Percentiles rank a stretch among this genome's conserved stretches.
Conservation (phyloP, 2,329 filamentous ascomycete species). For the Diaporthe citriasiana region DNA sequence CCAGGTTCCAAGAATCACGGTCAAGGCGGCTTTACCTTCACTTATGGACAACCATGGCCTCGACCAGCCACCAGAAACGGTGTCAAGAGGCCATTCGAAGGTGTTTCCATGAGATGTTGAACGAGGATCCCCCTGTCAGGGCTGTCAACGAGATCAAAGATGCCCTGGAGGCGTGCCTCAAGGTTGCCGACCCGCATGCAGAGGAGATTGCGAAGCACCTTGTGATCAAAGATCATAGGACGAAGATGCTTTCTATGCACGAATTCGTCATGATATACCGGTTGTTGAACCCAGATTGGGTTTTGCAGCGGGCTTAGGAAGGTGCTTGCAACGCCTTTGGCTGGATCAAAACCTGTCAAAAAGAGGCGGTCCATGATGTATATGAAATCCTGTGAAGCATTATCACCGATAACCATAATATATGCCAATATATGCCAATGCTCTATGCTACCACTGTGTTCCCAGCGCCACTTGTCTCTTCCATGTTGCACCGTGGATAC, state of each 20-base stretch:
- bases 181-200: slow-evolving; percentile 67
- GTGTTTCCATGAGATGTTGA: slow-evolving; percentile 71
- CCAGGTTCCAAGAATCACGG: slow-evolving; percentile 63
- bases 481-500: no score
- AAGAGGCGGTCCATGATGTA: not conserved
- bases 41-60: slow-evolving; percentile 64
- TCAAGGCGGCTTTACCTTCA: slow-evolving; percentile 68
- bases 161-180: slow-evolving; percentile 68
- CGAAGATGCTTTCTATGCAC: slow-evolving; percentile 40
- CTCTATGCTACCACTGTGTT: not conserved
- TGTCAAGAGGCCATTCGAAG: slow-evolving; percentile 65
- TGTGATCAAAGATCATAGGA: slow-evolving; percentile 39
- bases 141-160: slow-evolving; percentile 60
- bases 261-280: slow-evolving; percentile 53
- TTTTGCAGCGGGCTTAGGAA: not conserved
- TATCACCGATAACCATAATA: not conserved
- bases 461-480: not conserved
- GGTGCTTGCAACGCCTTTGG: not conserved
- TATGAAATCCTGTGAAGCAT: not conserved
- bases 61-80: slow-evolving; percentile 56
- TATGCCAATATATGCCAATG: not conserved
- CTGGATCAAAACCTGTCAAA: not conserved
- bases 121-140: slow-evolving; percentile 65
- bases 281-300: slow-evolving; percentile 44
- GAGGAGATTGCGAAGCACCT: slow-evolving; percentile 50